Percentiles rank a stretch among this genome's conserved stretches.
Conservation (phyloP, 768 basidiomycete genomes). For the Lepiota brunneoincarnata region DNA sequence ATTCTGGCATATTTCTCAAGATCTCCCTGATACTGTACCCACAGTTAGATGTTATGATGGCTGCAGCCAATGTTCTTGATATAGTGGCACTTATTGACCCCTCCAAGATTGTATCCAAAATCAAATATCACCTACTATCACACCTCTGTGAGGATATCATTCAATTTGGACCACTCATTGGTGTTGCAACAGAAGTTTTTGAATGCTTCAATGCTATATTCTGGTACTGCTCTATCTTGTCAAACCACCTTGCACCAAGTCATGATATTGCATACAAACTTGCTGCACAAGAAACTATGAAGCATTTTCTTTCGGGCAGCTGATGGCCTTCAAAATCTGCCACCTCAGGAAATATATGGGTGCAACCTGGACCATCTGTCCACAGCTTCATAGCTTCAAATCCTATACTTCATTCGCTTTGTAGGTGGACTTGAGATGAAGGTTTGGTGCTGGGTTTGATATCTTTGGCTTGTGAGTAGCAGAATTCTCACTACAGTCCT, state of each 20-base stretch:
- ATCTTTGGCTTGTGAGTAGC: too few relatives aligned
- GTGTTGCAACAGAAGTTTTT: slow-evolving; percentile 30
- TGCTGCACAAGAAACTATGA: slow-evolving; percentile 24
- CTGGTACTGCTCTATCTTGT: slow-evolving; percentile 33
- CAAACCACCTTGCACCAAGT: slow-evolving; percentile 42
- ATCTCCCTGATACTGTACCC: background rate
- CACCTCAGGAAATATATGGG: too few relatives aligned
- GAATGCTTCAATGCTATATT: slow-evolving; percentile 44
- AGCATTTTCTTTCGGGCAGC: slow-evolving; percentile 25
- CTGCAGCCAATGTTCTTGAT: slow-evolving; percentile 35
- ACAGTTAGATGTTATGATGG: slow-evolving; percentile 25
- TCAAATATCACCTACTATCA: slow-evolving; percentile 32
- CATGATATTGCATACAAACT: slow-evolving; percentile 35
- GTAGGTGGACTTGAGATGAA: too few relatives aligned
- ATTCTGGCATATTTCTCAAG: background rate
- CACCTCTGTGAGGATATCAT: slow-evolving; percentile 31
- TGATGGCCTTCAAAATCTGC: too few relatives aligned
- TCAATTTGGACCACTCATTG: slow-evolving; percentile 30
- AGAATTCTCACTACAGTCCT: too few relatives aligned
- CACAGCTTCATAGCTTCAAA: too few relatives aligned
- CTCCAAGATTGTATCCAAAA: slow-evolving; percentile 28
- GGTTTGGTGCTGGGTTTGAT: too few relatives aligned
- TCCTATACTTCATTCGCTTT: too few relatives aligned
- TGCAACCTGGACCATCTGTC: too few relatives aligned
- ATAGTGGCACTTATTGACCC: slow-evolving; percentile 30